These are phyloP conservation scores for Pulicaria dysenterica DNA, from an alignment of 129 eudicot genomes.

Conservation along the genomic window DNA sequence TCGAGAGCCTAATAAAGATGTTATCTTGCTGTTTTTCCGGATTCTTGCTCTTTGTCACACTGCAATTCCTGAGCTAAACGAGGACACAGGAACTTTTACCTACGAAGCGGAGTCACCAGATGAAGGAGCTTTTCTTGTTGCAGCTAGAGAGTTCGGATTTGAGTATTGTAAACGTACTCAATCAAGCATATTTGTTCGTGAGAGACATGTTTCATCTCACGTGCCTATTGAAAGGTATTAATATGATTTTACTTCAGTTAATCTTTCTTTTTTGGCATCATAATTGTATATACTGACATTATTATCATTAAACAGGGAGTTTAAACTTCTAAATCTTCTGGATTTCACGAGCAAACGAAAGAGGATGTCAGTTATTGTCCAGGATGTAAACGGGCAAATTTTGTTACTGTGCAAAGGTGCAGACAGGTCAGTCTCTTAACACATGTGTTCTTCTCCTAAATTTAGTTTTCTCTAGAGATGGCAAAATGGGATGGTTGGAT, in stretches of 20 bases:
- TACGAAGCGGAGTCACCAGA: constrained; percentile 99
- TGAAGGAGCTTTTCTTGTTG: constrained; percentile 97
- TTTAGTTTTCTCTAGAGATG: not conserved
- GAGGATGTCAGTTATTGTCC: constrained; percentile 90
- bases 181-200: constrained; percentile 80
- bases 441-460: too few species aligned
- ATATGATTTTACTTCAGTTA: constrained; percentile 7
- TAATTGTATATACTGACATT: constrained; percentile 7
- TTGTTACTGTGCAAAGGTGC: constrained; percentile 97
- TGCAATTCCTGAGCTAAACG: constrained; percentile 88
- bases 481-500: not conserved
- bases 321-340: constrained; percentile 81
- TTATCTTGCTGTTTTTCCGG: constrained; percentile 66
- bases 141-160: constrained; percentile 97
- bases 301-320: constrained; percentile 59
- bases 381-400: constrained; percentile 79
- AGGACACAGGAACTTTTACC: constrained; percentile 61
- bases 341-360: constrained; percentile 98
- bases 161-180: constrained; percentile 83
- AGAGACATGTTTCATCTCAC: constrained; percentile 58
- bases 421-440: constrained; percentile 69
- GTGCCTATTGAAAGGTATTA: constrained; percentile 73
- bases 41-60: constrained; percentile 94
- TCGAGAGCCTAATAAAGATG: constrained; percentile 69
- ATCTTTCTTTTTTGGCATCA: constrained; percentile 1